Base-by-base conservation (phyloP, 768 basidiomycete species). In the Hericium coralloides region DNA sequence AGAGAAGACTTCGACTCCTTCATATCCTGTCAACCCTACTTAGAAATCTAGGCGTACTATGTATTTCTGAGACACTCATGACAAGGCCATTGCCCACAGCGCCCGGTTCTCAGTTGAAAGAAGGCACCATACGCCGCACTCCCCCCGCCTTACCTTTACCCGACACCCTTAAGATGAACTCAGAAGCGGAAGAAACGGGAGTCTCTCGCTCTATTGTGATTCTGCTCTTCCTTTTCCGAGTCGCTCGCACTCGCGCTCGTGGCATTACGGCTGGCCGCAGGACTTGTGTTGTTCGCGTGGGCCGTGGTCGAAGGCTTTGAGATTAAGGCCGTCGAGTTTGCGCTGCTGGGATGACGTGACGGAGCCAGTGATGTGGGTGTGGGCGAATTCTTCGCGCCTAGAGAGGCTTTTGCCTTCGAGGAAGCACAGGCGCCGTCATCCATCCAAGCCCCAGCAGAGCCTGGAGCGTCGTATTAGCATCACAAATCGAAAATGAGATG, bases 351-450 rank as follows among this genome's bases (percentile, higher is more conserved):
- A 31, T 31, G 31, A 31, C 31, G n/a, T 6, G 52, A 36, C 18
- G 38, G 25, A 18, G 36, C 52, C 10, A 18, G 17, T 20, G 52
- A 6, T 20, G 25, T 12, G 18, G 25, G 5, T n/a, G 23, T 23
- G 25, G 53, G 20, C 39, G 53, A 12, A 22, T 25, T 22, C 17
- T 31, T 31, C n/a, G 31, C 15, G 10, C 36, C 37, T n/a, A 31
- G 10, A 10, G 36, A 26, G 14, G 12, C 18, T 49, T 55, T 48
- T 38, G 53, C 54, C 58, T 59, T 56, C 49, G 58, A 38, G 36
- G 57, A 38, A 18, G 61, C 53, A 68, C 85, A 86, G 55, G 75
- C 64, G 15, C 83, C 83, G 67, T 80, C 71, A 60, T 84, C 77
- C 39, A 75, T 71, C 83, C 83, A 85, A 49, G 75, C 79, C 55